Evolutionary conservation across 2,329 filamentous ascomycete species (phyloP).

Genomic region (Stemphylium vesicarium): DNA sequence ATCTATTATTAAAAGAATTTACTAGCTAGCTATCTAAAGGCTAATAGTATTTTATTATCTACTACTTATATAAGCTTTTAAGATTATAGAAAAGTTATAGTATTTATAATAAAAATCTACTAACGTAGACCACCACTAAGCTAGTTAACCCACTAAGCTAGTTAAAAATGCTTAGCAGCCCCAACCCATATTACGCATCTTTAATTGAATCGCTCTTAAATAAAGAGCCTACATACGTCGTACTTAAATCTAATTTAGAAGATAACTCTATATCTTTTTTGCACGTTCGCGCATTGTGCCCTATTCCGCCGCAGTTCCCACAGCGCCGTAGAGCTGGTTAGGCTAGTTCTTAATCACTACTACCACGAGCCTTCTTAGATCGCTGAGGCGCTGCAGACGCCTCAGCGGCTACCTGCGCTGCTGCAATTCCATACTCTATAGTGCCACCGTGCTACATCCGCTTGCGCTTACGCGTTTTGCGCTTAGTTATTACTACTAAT

Average conservation of each 20-base stretch:
- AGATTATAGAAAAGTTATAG: too few relatives aligned
- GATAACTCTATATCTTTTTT: background rate
- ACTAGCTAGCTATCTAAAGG: too few relatives aligned
- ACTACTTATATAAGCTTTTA: too few relatives aligned
- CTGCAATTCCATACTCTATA: background rate
- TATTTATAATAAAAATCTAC: too few relatives aligned
- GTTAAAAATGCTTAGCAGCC: too few relatives aligned
- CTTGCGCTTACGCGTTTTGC: constrained; percentile 2
- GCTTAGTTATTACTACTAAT: background rate
- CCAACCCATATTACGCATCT: too few relatives aligned
- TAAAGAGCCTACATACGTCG: background rate
- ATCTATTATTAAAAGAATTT: too few relatives aligned
- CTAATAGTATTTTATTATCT: too few relatives aligned
- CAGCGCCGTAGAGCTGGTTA: background rate
- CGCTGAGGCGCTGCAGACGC: background rate
- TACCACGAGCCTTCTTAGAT: background rate
- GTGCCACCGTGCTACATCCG: background rate
- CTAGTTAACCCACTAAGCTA: too few relatives aligned
- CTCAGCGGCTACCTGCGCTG: background rate
- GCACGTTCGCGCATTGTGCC: background rate
- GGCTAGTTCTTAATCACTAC: background rate
- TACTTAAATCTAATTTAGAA: background rate
- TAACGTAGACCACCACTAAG: too few relatives aligned
- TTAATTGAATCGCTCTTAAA: background rate
- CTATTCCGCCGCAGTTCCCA: background rate